phyloP scores from a whole-genome alignment of 805 yeast species.

The Lipomyces sp. region DNA sequence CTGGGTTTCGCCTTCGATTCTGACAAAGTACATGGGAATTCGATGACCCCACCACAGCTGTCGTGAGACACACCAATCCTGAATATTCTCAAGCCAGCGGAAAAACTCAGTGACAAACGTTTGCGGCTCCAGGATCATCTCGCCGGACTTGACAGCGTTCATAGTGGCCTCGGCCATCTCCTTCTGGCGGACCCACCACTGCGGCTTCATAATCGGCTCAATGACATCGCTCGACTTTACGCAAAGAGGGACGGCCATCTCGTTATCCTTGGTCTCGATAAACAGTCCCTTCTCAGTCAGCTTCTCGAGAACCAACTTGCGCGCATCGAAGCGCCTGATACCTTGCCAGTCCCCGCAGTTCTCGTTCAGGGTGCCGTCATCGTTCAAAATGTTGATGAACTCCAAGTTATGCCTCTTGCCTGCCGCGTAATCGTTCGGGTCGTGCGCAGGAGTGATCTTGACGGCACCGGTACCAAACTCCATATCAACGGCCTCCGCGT shows the following conservation, averaged over 20 bases:
- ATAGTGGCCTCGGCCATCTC: conserved; percentile 87
- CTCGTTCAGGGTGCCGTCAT: conserved; percentile 86
- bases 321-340: conserved; percentile 90
- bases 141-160: conserved; percentile 77
- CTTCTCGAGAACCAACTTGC: conserved; percentile 74
- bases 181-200: conserved; percentile 97
- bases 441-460: conserved; percentile 98
- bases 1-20: conserved; percentile 64
- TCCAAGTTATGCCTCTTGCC: conserved; percentile 93
- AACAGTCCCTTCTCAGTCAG: conserved; percentile 71
- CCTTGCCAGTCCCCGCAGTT: conserved; percentile 93
- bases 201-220: conserved; percentile 96
- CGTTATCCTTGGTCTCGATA: conserved; percentile 86
- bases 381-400: conserved; percentile 84
- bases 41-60: conserved; percentile 96
- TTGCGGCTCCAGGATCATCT: conserved; percentile 77
- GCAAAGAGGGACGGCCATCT: conserved; percentile 92
- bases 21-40: conserved; percentile 90
- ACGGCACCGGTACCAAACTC: conserved; percentile 99
- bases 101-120: conserved; percentile 88
- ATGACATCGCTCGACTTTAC: conserved; percentile 96
- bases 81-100: conserved; percentile 93
- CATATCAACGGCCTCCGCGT: conserved; percentile 95
- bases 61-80: conserved; percentile 99
- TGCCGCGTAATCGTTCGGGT: conserved; percentile 91